These are phyloP conservation scores for Calocybe cyanea DNA, from an alignment of 768 basidiomycete genomes.

Conservation along the genomic window DNA sequence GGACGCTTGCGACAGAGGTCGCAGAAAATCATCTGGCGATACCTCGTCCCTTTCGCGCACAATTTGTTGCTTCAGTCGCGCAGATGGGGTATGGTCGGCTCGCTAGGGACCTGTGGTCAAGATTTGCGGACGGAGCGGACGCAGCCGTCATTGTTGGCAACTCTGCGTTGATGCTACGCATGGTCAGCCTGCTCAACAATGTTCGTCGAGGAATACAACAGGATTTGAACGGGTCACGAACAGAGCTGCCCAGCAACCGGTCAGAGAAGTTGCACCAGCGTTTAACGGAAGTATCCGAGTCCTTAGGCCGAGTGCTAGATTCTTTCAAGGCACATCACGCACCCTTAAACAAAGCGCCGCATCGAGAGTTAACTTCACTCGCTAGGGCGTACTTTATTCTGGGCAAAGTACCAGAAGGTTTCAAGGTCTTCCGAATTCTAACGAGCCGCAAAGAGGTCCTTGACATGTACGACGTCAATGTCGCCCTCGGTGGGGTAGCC, in stretches of 20 bases:
- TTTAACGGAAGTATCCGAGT: constrained; percentile 27
- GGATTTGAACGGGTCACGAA: constrained; percentile 8
- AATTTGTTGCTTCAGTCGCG: constrained; percentile 46
- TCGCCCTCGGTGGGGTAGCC: constrained; percentile 54
- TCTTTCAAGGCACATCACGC: constrained; percentile 40
- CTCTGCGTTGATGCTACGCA: constrained; percentile 41
- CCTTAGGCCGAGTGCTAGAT: constrained; percentile 42
- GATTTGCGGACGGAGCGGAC: constrained; percentile 42
- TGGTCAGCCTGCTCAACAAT: constrained; percentile 45
- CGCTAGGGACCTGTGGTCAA: constrained; percentile 56
- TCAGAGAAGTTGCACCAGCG: constrained; percentile 12
- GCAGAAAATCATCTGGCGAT: constrained; percentile 37
- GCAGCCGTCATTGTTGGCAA: constrained; percentile 38
- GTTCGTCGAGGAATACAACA: constrained; percentile 19
- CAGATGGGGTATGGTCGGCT: constrained; percentile 40
- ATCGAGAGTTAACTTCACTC: constrained; percentile 52
- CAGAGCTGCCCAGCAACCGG: background rate
- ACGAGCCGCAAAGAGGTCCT: constrained; percentile 48
- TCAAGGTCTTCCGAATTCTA: constrained; percentile 43
- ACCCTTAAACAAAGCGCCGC: constrained; percentile 44
- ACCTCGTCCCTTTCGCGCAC: constrained; percentile 40
- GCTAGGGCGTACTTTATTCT: constrained; percentile 62
- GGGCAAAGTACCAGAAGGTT: constrained; percentile 43
- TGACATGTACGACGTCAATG: constrained; percentile 63
- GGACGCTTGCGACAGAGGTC: constrained; percentile 47